Evolutionary conservation across 768 basidiomycete genomes (phyloP).

Genomic region (Mycena chlorophos): DNA sequence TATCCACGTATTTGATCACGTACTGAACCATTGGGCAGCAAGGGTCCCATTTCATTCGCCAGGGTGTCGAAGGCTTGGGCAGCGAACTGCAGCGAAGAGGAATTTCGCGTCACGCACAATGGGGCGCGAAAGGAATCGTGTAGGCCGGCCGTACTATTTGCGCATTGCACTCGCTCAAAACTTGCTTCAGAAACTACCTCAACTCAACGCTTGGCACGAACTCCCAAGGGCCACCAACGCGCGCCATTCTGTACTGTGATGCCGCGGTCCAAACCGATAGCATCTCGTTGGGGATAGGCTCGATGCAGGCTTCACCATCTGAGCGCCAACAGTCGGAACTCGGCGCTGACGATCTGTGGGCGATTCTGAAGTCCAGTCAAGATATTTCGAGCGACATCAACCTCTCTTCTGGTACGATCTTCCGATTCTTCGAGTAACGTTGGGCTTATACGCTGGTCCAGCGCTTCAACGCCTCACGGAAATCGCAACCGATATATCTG

Average conservation of each 20-base stretch:
- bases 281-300: slow-evolving; percentile 28
- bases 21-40: too few relatives aligned
- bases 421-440: neutral
- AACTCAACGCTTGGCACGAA: slow-evolving; percentile 46
- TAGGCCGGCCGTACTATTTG: slow-evolving; percentile 32
- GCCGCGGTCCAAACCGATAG: slow-evolving; percentile 65
- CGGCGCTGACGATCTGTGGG: slow-evolving; percentile 60
- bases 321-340: slow-evolving; percentile 61
- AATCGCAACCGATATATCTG: slow-evolving; percentile 67
- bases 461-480: slow-evolving; percentile 71
- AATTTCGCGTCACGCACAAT: slow-evolving; percentile 64
- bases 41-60: slow-evolving; percentile 68
- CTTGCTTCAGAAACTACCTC: slow-evolving; percentile 46
- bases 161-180: neutral
- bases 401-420: slow-evolving; percentile 52
- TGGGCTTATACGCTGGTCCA: slow-evolving; percentile 21
- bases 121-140: slow-evolving; percentile 76
- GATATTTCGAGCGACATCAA: slow-evolving; percentile 76
- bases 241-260: slow-evolving; percentile 57
- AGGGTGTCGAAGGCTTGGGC: slow-evolving; percentile 66
- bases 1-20: slow-evolving; percentile 6
- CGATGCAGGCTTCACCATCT: slow-evolving; percentile 29
- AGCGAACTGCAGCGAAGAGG: slow-evolving; percentile 67
- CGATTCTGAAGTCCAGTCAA: slow-evolving; percentile 74
- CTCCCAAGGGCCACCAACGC: slow-evolving; percentile 50